These are phyloP conservation scores for Colletotrichum brevisporum DNA, from an alignment of 2,329 filamentous ascomycete genomes.

Conservation along the genomic window DNA sequence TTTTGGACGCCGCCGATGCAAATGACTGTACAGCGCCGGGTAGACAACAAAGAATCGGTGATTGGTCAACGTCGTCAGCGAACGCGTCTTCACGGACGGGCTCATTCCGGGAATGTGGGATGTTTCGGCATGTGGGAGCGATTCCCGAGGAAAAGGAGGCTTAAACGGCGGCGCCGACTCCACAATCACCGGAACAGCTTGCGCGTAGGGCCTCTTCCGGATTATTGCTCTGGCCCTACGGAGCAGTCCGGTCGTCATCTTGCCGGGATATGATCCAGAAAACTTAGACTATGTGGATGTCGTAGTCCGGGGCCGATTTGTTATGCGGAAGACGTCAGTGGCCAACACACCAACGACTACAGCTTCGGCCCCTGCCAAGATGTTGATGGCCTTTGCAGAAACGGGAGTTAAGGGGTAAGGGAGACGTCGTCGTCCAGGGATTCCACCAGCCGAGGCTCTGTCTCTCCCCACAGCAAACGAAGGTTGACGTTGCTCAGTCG, in stretches of 20 bases:
- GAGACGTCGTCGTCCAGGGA: conserved; percentile 15
- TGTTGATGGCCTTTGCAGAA: background rate
- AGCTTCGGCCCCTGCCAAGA: conserved; percentile 5
- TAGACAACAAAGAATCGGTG: background rate
- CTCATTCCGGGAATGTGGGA: background rate
- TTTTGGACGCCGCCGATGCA: no score
- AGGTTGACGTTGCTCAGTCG: conserved; percentile 21
- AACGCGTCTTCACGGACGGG: conserved; percentile 1
- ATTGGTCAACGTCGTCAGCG: background rate
- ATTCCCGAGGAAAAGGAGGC: conserved; percentile 26
- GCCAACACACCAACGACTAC: background rate
- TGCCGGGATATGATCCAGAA: conserved; percentile 9
- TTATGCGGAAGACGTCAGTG: conserved; percentile 22
- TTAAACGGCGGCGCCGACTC: conserved; percentile 24
- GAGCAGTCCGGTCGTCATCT: background rate
- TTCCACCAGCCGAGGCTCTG: conserved; percentile 1
- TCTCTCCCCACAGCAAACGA: background rate
- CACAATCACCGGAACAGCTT: conserved; percentile 18
- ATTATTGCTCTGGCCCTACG: background rate
- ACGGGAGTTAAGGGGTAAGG: background rate
- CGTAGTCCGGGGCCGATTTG: conserved; percentile 21
- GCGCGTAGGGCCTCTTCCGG: conserved; percentile 23
- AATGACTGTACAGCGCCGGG: no score
- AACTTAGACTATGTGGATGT: conserved; percentile 23
- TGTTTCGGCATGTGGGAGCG: conserved; percentile 34